Percentiles rank a stretch among this genome's conserved stretches.
Conservation (phyloP, 805 yeast genomes). For the Sugiyamaella lignohabitans region DNA sequence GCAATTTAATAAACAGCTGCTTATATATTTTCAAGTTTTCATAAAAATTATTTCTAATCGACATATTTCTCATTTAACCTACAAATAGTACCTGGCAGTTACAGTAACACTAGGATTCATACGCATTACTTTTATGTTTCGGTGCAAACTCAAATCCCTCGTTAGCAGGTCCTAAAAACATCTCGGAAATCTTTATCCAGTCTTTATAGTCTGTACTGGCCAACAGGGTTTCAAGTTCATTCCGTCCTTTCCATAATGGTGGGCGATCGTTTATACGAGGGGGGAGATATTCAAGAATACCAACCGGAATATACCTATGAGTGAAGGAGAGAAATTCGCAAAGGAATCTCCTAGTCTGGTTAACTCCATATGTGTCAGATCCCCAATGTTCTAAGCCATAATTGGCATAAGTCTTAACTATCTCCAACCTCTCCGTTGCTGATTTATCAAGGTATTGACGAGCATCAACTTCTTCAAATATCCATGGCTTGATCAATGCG, state of each 20-base stretch:
- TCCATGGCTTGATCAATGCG: conserved; percentile 97
- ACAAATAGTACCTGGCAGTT: too few species aligned
- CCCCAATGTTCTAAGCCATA: conserved; percentile 97
- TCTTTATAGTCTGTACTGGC: conserved; percentile 82
- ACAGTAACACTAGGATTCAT: conserved; percentile 21
- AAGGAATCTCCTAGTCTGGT: conserved; percentile 78
- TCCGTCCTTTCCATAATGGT: conserved; percentile 86
- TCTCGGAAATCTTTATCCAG: conserved; percentile 93
- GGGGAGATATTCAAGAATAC: conserved; percentile 82
- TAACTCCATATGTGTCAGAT: conserved; percentile 88
- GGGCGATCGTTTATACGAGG: conserved; percentile 91
- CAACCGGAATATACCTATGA: conserved; percentile 91
- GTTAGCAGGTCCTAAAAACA: conserved; percentile 86
- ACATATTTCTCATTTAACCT: too few species aligned
- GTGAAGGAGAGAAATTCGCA: conserved; percentile 94
- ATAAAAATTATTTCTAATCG: too few species aligned
- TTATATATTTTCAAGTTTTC: too few species aligned
- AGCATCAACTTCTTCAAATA: conserved; percentile 89
- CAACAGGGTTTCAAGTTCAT: conserved; percentile 82
- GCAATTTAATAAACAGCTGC: too few species aligned
- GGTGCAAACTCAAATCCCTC: conserved; percentile 75
- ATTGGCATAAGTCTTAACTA: conserved; percentile 59
- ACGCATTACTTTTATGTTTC: conserved; percentile 91
- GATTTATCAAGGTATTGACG: conserved; percentile 86
- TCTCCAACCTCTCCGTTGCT: conserved; percentile 81